Base-by-base conservation (phyloP, 202 grass and related monocot species). In the Tripidium arundinaceum region DNA sequence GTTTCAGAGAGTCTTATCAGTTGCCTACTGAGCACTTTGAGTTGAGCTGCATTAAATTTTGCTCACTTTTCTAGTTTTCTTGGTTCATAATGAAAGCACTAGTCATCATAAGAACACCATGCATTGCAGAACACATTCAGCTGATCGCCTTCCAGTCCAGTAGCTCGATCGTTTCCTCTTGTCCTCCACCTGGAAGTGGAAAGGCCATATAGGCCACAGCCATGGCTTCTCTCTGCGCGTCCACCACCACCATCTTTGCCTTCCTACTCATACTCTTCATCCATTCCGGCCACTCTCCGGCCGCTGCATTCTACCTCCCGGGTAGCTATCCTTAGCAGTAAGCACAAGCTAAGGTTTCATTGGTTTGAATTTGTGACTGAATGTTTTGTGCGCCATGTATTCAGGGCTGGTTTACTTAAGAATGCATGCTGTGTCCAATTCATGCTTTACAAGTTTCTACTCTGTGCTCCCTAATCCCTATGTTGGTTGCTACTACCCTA, bases 251-350 rank as follows among this genome's bases (percentile, higher is more conserved):
- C 52, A 11, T 77, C 19, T 12, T 25, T 59, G 11, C 60, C 21
- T 14, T 89, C 40, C 38, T 86, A 25, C 40, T 79, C 68, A 2
- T 47, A 22, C 16, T 86, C 52, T 7, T 86, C 8, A 21, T 76
- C 8, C 36, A 54, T 11, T 19, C 19, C 1, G 15, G n/a, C 28
- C 61, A 58, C 31, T 61, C 39, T 36, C 67, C 71, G 31, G 37
- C 31, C 6, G 21, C 49, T 3, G 84, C 77, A 11, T 88, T 91
- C 82, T 91, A 88, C 79, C 74, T 91, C 55, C 81, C 82, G 0
- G 85, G 89, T 10, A 91, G 68, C 82, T 91, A 88, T 64, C 85
- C 85, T 0, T 82, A 65, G n/a, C 73, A 45, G 7, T 88, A 31
- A 31, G 29, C 29, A 31, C 29, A 31, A 31, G 29, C 29, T 31